A percentile compares a stretch with the other conserved stretches of the same genome.
phyloP scores from a whole-genome alignment of 2,329 filamentous ascomycete species.

The Stylonectria norvegica region DNA sequence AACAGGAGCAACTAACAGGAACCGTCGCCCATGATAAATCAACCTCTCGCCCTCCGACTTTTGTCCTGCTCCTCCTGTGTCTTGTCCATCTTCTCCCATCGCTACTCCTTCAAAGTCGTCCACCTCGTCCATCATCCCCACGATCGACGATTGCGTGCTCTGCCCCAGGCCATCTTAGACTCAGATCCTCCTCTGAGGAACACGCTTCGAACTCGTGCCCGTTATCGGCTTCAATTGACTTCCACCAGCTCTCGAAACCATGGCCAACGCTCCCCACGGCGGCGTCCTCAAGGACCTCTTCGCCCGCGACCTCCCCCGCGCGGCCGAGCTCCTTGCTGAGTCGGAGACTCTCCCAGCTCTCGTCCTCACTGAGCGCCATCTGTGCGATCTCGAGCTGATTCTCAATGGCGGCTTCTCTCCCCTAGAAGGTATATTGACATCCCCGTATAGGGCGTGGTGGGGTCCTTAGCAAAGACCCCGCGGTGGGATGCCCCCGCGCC shows the following conservation, averaged over 20 bases:
- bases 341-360: constrained; percentile 84
- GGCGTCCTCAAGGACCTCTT: constrained; percentile 97
- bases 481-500: constrained; percentile 9
- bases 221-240: constrained; percentile 7
- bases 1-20: too few relatives aligned
- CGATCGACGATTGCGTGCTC: constrained; percentile 33
- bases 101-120: constrained; percentile 2
- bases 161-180: constrained; percentile 13
- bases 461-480: constrained; percentile 6
- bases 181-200: constrained; percentile 7
- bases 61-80: not conserved
- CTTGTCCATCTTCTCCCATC: constrained; percentile 8
- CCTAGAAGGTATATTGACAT: constrained; percentile 67
- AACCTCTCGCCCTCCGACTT: constrained; percentile 6
- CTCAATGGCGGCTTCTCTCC: constrained; percentile 98
- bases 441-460: not conserved
- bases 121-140: constrained; percentile 6
- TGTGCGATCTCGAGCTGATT: constrained; percentile 96
- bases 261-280: constrained; percentile 76
- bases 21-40: constrained; percentile 27
- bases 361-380: constrained; percentile 83
- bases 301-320: constrained; percentile 82
- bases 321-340: constrained; percentile 75
- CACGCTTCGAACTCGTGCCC: constrained; percentile 7
- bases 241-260: constrained; percentile 33